Evolutionary conservation across 192 early-diverging fungal species (phyloP), one percentile per base, ranked within the genome.

Genomic region (Rhizoclosmatium sp.): DNA sequence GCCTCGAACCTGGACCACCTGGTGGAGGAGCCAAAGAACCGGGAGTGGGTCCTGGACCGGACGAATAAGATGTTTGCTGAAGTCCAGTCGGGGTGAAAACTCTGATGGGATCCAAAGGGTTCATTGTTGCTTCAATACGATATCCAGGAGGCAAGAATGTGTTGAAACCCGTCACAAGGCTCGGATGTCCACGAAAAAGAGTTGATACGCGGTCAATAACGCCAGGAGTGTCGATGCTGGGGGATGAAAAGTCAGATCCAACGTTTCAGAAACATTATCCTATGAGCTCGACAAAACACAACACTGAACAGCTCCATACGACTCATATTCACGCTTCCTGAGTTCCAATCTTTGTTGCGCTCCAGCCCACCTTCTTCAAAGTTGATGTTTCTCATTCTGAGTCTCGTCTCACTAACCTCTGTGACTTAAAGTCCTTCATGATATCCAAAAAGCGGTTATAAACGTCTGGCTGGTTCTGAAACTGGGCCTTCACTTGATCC

Each of bases 371-470:
- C 31, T 31, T 31, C 31, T 31, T 31, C 31, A 31, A 31, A 31
- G 31, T 31, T 31, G 31, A 31, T 31, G 31, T 31, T 31, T 31
- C 31, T 31, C 31, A 31, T 31, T 31, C 31, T 31, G 46, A 65
- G 59, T 39, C 12, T n/a, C 12, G 19, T 64, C 16, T 4, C 16
- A 89, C 89, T 86, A 86, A 95, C 94, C 84, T 89, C 81, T 98
- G 96, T 78, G 94, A 94, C 84, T 99, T 99, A 80, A 99, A 99
- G 82, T 99, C 98, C 88, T 98, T 98, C 98, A 99, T 99, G 48
- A 99, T 99, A 82, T 98, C 97, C 81, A 99, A 73, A 84, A 99
- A 99, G 68, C 92, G 89, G 81, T 98, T 99, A 86, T 99, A 99
- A 3, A 99, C 96, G 65, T 98, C 95, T 2, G 97, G 96, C 7